A percentile compares a stretch with the other conserved stretches of the same genome.
These are phyloP conservation scores for Eucalyptus caleyi DNA, from an alignment of 345 rosid genomes.

Conservation along the genomic window DNA sequence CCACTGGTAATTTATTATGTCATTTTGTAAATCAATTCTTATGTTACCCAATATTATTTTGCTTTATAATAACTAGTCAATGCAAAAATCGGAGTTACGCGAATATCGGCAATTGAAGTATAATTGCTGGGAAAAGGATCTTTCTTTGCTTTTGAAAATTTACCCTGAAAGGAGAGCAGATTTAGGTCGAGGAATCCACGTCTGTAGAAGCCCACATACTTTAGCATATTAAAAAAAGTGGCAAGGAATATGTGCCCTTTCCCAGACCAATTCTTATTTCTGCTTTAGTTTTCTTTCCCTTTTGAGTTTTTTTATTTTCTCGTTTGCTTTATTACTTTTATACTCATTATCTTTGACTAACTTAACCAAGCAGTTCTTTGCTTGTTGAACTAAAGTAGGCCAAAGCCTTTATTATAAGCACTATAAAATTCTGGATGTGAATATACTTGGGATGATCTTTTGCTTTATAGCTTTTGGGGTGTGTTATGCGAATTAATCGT, in stretches of 20 bases:
- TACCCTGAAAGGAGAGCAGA: not conserved
- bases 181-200: constrained; percentile 15
- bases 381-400: not conserved
- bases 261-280: not conserved
- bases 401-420: not conserved
- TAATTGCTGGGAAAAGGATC: not conserved
- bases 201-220: constrained; percentile 36
- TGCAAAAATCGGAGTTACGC: not conserved
- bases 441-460: not conserved
- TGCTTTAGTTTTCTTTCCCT: not conserved
- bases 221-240: constrained; percentile 13
- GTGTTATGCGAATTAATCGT: not conserved
- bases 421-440: not conserved
- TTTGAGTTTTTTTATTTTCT: not conserved
- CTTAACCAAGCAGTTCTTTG: not conserved
- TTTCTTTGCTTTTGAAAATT: not conserved
- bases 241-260: constrained; percentile 24
- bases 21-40: not conserved
- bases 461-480: not conserved
- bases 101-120: not conserved
- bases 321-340: not conserved
- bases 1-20: not conserved
- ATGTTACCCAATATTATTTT: not conserved
- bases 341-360: not conserved
- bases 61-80: not conserved